Evolutionary conservation across 257 asterid genomes (phyloP).

Genomic region (Solanum pennellii): DNA sequence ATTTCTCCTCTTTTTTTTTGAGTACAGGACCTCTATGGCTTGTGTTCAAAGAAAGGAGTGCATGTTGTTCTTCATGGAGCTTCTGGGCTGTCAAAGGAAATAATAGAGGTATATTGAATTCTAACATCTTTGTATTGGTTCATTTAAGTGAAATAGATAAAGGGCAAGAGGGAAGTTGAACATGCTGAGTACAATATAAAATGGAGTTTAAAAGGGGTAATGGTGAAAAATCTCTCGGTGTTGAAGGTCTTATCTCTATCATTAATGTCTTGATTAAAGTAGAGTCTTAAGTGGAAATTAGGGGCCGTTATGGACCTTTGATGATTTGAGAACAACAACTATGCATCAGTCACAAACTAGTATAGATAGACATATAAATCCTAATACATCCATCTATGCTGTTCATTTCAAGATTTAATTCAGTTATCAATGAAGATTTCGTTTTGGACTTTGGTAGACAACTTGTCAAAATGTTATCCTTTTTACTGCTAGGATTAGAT

Average conservation of each 20-base stretch:
- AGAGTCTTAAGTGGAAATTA: background rate
- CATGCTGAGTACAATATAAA: background rate
- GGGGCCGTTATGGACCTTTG: background rate
- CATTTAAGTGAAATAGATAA: background rate
- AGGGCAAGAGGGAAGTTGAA: background rate
- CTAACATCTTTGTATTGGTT: background rate
- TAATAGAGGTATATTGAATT: constrained; percentile 44
- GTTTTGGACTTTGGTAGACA: background rate
- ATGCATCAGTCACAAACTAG: background rate
- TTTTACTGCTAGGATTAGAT: background rate
- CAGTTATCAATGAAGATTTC: background rate
- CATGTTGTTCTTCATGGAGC: constrained; percentile 94
- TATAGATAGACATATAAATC: background rate
- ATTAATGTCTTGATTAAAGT: background rate
- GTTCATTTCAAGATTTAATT: background rate
- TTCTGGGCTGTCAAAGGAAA: constrained; percentile 75
- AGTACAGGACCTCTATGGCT: constrained; percentile 57
- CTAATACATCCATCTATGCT: background rate
- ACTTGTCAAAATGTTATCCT: background rate
- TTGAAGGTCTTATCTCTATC: background rate
- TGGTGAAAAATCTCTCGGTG: background rate
- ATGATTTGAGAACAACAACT: background rate
- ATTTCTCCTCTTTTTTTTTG: background rate
- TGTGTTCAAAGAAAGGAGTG: constrained; percentile 64
- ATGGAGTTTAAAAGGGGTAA: background rate